Percentiles rank a stretch among this genome's conserved stretches.
These are phyloP conservation scores for Beauveria varroae DNA, from an alignment of 2,329 filamentous ascomycete genomes.

Conservation along the genomic window DNA sequence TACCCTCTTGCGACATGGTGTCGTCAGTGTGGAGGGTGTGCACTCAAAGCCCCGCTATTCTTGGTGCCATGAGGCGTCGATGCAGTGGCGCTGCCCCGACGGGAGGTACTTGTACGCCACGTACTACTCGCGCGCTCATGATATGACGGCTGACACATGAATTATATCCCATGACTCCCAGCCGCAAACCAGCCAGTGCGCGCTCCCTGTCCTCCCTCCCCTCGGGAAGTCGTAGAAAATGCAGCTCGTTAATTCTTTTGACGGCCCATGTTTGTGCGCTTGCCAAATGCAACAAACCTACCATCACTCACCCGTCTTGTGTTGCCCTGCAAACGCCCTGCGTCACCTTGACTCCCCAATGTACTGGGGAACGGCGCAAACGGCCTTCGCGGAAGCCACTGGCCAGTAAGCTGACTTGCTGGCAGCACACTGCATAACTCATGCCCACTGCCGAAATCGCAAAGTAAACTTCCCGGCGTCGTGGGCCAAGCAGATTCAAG, in stretches of 20 bases:
- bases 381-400: not conserved
- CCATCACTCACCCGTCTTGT: not conserved
- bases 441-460: not conserved
- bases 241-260: not conserved
- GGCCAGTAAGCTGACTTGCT: slow-evolving; percentile 8
- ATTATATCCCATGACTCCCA: slow-evolving; percentile 10
- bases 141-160: slow-evolving; percentile 2
- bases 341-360: not conserved
- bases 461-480: not conserved
- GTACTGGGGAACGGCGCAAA: not conserved
- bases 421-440: not conserved
- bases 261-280: not conserved
- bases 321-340: not conserved
- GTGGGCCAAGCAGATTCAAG: not conserved
- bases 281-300: too few relatives aligned
- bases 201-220: not conserved
- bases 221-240: not conserved
- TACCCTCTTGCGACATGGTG: slow-evolving; percentile 9
- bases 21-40: slow-evolving; percentile 12
- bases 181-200: not conserved
- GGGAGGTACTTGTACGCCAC: not conserved
- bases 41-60: not conserved
- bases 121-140: not conserved
- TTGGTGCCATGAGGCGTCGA: not conserved
- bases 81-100: not conserved